These are phyloP conservation scores for Saturnispora zaruensis DNA, from an alignment of 805 yeast species.

Conservation along the genomic window DNA sequence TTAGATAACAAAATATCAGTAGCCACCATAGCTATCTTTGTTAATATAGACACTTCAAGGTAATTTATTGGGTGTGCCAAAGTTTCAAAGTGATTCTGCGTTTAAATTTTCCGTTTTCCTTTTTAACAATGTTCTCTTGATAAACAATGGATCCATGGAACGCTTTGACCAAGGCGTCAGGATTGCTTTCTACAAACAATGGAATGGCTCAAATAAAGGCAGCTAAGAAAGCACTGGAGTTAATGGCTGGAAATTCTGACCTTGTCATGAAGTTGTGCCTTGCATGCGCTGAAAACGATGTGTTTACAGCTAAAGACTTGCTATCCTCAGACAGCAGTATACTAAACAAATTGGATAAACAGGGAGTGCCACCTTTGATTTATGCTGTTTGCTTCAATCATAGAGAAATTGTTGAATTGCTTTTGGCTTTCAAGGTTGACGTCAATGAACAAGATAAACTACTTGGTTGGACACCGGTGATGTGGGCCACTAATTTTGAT, in stretches of 20 bases:
- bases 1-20: neutral
- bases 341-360: conserved; percentile 27
- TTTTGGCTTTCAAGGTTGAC: conserved; percentile 36
- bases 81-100: neutral
- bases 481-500: conserved; percentile 77
- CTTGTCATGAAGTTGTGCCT: conserved; percentile 23
- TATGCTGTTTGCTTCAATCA: conserved; percentile 51
- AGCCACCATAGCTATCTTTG: neutral
- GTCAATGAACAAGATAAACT: conserved; percentile 43
- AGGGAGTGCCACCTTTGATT: conserved; percentile 40
- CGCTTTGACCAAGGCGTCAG: conserved; percentile 10
- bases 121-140: neutral
- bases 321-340: conserved; percentile 16
- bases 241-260: conserved; percentile 25
- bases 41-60: neutral
- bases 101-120: neutral
- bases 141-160: conserved; percentile 29
- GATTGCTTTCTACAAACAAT: conserved; percentile 20
- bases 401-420: conserved; percentile 38
- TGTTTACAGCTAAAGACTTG: conserved; percentile 22
- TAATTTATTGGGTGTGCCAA: neutral
- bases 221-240: conserved; percentile 29
- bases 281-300: conserved; percentile 34
- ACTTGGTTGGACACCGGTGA: conserved; percentile 56
- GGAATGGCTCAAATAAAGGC: conserved; percentile 28